Percentiles rank a stretch among this genome's conserved stretches.
Evolutionary conservation across 257 asterid genomes (phyloP).

Genomic region (Solanum chiquidenum): DNA sequence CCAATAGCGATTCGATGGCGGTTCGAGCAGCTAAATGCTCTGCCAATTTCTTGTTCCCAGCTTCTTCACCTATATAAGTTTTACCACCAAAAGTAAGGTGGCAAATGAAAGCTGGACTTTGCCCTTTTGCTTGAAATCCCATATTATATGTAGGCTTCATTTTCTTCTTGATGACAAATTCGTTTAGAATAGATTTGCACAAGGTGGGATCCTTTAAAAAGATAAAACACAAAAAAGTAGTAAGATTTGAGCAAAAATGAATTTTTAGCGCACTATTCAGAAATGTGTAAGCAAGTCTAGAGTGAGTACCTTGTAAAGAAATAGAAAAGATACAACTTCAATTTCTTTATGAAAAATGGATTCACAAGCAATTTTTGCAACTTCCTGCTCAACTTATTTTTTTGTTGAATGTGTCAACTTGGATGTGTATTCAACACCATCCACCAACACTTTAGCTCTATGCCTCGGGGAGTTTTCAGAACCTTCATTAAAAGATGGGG

Average conservation of each 20-base stretch:
- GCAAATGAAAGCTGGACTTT: constrained; percentile 4
- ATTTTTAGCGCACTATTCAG: neutral
- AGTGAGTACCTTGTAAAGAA: constrained; percentile 1
- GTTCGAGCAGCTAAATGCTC: constrained; percentile 13
- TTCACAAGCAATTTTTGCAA: constrained; percentile 14
- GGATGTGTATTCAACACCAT: constrained; percentile 2
- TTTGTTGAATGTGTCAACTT: neutral
- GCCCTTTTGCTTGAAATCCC: neutral
- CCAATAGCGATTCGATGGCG: constrained; percentile 14
- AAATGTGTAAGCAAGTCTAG: neutral
- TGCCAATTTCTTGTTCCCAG: constrained; percentile 17
- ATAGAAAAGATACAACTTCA: neutral
- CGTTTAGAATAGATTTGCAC: constrained; percentile 19
- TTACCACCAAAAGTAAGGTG: constrained; percentile 3
- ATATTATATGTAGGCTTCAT: constrained; percentile 7
- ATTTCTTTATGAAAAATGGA: neutral
- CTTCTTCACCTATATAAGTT: constrained; percentile 9
- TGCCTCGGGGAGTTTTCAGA: constrained; percentile 5
- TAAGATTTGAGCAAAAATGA: neutral
- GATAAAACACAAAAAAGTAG: neutral
- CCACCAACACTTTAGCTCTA: constrained; percentile 5
- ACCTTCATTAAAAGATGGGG: constrained; percentile 6
- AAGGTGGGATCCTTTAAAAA: constrained; percentile 5
- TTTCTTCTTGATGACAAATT: constrained; percentile 17
- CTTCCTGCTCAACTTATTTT: constrained; percentile 16